Percentiles rank a stretch among this genome's conserved stretches.
Evolutionary conservation across 768 basidiomycete species (phyloP).

Genomic region (Ephemerocybe angulata): DNA sequence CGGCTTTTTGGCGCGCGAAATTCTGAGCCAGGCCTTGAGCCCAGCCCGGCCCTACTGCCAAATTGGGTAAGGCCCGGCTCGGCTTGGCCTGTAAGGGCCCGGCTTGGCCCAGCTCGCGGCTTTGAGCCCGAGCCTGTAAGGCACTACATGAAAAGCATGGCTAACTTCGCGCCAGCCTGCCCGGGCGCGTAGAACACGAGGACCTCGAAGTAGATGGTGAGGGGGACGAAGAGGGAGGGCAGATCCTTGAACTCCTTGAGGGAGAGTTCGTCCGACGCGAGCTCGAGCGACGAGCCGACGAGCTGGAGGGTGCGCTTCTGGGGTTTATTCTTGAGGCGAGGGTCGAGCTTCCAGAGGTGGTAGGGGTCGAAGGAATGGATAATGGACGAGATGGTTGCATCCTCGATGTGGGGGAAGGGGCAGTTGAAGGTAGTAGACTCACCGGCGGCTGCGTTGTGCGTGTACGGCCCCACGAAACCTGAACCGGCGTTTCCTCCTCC

Average conservation of each 20-base stretch:
- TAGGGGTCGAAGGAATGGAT: constrained; percentile 1
- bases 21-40: no score
- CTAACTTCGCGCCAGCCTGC: no score
- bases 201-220: constrained; percentile 3
- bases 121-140: neutral
- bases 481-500: no score
- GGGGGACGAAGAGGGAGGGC: constrained; percentile 1
- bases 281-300: neutral
- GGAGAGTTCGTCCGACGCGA: neutral
- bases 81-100: no score
- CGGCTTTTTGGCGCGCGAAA: no score
- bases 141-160: no score
- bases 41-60: no score
- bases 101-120: neutral
- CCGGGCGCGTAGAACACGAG: neutral
- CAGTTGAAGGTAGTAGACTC: neutral
- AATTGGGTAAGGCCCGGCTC: no score
- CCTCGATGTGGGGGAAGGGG: neutral
- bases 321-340: neutral
- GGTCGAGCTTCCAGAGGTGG: constrained; percentile 8
- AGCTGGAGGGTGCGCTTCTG: neutral
- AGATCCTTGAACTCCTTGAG: neutral
- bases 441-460: neutral
- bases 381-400: neutral
- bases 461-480: neutral